phyloP scores from a whole-genome alignment of 306 rosid genomes.

The Fagus crenata region DNA sequence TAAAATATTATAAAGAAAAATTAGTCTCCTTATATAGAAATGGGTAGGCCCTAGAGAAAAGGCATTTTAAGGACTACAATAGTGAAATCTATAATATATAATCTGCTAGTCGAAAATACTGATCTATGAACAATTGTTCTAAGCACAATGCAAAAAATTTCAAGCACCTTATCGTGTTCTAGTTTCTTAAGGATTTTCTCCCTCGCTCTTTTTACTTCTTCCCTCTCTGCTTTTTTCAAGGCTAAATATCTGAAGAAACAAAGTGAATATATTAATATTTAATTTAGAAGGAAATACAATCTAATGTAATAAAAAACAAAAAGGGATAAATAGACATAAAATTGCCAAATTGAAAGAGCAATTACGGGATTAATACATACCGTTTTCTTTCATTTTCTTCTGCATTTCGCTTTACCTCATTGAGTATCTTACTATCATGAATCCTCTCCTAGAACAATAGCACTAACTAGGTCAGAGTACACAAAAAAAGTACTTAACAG shows the following conservation, averaged over 20 bases:
- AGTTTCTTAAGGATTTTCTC: conserved; percentile 53
- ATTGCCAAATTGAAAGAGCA: conserved; percentile 1
- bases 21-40: not conserved
- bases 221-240: conserved; percentile 57
- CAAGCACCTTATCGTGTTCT: conserved; percentile 79
- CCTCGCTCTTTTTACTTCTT: conserved; percentile 77
- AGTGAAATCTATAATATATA: conserved; percentile 5
- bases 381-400: conserved; percentile 75
- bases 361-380: conserved; percentile 33
- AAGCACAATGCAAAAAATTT: conserved; percentile 6
- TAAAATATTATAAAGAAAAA: not conserved
- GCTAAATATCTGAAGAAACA: conserved; percentile 44
- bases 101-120: conserved; percentile 2
- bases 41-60: not conserved
- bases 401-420: conserved; percentile 49
- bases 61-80: not conserved
- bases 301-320: not conserved
- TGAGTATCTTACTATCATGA: conserved; percentile 57
- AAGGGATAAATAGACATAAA: not conserved
- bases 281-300: conserved; percentile 7
- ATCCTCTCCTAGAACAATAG: conserved; percentile 63
- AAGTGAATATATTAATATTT: conserved; percentile 1
- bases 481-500: not conserved
- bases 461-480: conserved; percentile 8
- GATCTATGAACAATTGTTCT: not conserved